Evolutionary conservation across 2,329 filamentous ascomycete genomes (phyloP), one percentile per base, ranked within the genome.

Genomic region (Ophiostoma populinum): DNA sequence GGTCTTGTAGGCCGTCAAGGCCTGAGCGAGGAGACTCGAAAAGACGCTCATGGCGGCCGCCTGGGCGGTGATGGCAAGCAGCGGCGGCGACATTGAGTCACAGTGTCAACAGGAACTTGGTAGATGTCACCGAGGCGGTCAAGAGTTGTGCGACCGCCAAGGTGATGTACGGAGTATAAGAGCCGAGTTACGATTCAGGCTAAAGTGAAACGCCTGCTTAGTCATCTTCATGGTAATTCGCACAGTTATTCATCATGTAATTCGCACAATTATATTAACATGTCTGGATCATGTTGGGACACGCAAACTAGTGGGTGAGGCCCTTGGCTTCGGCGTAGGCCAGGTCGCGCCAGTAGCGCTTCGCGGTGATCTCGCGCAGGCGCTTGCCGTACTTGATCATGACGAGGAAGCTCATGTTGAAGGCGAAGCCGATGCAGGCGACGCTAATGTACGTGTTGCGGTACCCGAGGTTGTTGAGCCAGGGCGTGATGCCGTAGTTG

Each of bases 21-120:
- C 57, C 54, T 90, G 82, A 8, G 80, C 81, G 32, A 87, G 55
- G 18, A 85, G 50, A 49, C 82, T 85, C 41, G 80, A 81, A 12
- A 75, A 58, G 33, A 69, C 69, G 42, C 67, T 70, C 24, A 87
- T 62, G 21, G 71, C 49, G 16, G 70, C 68, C 15, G 75, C 69
- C 56, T 86, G 79, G 33, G 77, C 46, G 5, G 72, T 78, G 21
- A 70, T 68, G 34, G 54, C 61, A 18, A 73, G 50, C 29, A 80
- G 63, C 5, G 71, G 65, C 3, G 68, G 21, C 1, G 40, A 12
- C 30, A 32, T 32, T 30, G n/a, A n/a, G n/a, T n/a, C n/a, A n/a
- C n/a, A n/a, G n/a, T n/a, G n/a, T n/a, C n/a, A n/a, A n/a, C n/a
- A n/a, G n/a, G n/a, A n/a, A n/a, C n/a, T n/a, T n/a, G n/a, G n/a